phyloP scores from a whole-genome alignment of 306 rosid species.

The Castanopsis chinensis region DNA sequence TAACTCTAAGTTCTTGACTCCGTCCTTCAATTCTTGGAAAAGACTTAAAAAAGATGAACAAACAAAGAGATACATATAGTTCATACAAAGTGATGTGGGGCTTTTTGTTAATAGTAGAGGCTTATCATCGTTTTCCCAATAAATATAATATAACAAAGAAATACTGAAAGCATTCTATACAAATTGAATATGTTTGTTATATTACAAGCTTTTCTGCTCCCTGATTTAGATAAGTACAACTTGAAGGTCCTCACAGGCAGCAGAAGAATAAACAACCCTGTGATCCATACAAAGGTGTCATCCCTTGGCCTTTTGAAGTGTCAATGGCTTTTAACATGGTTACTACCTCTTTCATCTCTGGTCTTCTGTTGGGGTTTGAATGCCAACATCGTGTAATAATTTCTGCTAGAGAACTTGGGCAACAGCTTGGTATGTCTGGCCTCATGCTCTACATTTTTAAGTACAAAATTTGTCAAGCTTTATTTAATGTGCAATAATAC shows the following conservation, averaged over 20 bases:
- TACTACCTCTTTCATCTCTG: constrained; percentile 18
- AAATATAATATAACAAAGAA: background rate
- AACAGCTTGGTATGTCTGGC: constrained; percentile 10
- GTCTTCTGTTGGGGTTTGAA: constrained; percentile 15
- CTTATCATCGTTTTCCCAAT: background rate
- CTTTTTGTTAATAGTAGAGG: background rate
- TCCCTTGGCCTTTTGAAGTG: background rate
- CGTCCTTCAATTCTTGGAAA: accelerated
- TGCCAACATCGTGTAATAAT: constrained; percentile 19
- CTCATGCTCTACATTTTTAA: constrained; percentile 5
- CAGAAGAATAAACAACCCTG: background rate
- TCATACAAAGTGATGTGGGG: background rate
- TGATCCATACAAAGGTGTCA: background rate
- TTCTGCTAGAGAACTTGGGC: constrained; percentile 15
- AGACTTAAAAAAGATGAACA: background rate
- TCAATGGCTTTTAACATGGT: constrained; percentile 4
- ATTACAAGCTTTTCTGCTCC: too few species aligned
- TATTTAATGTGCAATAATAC: background rate
- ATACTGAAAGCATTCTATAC: background rate
- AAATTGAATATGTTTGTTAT: too few species aligned
- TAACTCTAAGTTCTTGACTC: too few species aligned
- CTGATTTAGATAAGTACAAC: background rate
- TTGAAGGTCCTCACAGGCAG: background rate
- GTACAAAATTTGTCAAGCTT: background rate
- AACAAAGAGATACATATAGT: background rate